phyloP scores from a whole-genome alignment of 2,329 filamentous ascomycete species.

The Juglanconis sp. region DNA sequence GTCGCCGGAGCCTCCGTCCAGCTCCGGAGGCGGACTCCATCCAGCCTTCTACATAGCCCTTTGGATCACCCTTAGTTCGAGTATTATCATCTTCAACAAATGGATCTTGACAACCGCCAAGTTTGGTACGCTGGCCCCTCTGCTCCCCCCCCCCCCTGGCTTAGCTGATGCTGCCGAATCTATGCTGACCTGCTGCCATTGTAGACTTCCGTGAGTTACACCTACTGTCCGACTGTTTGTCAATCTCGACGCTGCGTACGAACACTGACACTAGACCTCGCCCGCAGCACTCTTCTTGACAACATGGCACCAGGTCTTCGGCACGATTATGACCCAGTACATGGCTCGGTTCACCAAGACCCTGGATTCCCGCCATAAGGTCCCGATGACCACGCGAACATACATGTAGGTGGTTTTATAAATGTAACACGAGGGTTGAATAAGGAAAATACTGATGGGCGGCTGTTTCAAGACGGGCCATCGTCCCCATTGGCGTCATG shows the following conservation, averaged over 20 bases:
- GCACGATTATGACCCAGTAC: slow-evolving; percentile 84
- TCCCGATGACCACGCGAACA: slow-evolving; percentile 73
- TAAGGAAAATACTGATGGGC: slow-evolving; percentile 51
- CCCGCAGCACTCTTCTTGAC: slow-evolving; percentile 68
- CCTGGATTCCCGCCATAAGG: slow-evolving; percentile 85
- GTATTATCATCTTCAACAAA: slow-evolving; percentile 96
- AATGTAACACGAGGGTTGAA: neutral
- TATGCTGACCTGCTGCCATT: slow-evolving; percentile 2
- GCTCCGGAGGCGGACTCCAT: slow-evolving; percentile 45
- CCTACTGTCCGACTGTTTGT: neutral
- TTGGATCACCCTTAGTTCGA: slow-evolving; percentile 86
- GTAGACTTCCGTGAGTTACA: slow-evolving; percentile 11
- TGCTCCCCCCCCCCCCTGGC: neutral
- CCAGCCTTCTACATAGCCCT: slow-evolving; percentile 74
- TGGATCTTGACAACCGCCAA: slow-evolving; percentile 79
- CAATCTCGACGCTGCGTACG: neutral
- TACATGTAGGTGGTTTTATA: slow-evolving; percentile 11
- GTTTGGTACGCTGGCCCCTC: slow-evolving; percentile 59
- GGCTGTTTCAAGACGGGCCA: slow-evolving; percentile 59
- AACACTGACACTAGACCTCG: slow-evolving; percentile 37
- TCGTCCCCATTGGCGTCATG: slow-evolving; percentile 86
- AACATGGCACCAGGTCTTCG: slow-evolving; percentile 88
- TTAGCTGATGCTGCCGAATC: neutral
- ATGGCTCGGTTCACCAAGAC: slow-evolving; percentile 80
- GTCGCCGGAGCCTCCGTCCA: slow-evolving; percentile 5